Percentiles rank a stretch among this genome's conserved stretches.
Conservation (phyloP, 768 basidiomycete genomes). For the Xanthoconium stramineum region DNA sequence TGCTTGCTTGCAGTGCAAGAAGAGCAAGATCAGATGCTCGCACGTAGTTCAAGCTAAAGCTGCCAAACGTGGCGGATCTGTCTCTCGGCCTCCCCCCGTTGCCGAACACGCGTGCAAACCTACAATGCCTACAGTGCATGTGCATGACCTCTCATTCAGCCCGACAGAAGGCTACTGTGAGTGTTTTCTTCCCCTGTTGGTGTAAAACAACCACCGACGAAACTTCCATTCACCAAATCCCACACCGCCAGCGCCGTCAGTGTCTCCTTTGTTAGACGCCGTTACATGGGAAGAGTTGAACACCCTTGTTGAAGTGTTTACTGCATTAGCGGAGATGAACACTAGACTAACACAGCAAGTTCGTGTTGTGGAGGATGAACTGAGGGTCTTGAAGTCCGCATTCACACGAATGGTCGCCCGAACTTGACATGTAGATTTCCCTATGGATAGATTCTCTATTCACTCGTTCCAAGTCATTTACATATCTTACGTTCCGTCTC, state of each 20-base stretch:
- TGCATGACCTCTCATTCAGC: neutral
- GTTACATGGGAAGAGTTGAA: neutral
- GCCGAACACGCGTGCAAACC: neutral
- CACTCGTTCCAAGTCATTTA: too few species aligned
- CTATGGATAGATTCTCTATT: too few species aligned
- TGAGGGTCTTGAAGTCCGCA: too few species aligned
- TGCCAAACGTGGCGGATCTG: neutral
- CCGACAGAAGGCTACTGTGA: neutral
- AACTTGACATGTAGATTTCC: too few species aligned
- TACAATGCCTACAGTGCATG: neutral
- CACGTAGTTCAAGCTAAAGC: neutral
- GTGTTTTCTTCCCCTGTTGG: neutral
- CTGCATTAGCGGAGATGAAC: too few species aligned
- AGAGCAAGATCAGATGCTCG: neutral
- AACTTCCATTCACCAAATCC: neutral
- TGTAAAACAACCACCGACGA: neutral
- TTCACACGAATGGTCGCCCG: too few species aligned
- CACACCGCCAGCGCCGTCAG: too few species aligned
- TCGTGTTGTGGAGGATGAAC: neutral
- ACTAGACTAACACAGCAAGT: neutral
- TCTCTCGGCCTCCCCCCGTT: neutral
- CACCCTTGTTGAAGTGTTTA: neutral
- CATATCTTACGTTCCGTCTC: too few species aligned
- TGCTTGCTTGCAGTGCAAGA: neutral
- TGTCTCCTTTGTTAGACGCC: neutral